Evolutionary conservation across 1,139 yeast genomes (phyloP), one percentile per base, ranked within the genome.

Genomic region (Magnusiomyces sp.): DNA sequence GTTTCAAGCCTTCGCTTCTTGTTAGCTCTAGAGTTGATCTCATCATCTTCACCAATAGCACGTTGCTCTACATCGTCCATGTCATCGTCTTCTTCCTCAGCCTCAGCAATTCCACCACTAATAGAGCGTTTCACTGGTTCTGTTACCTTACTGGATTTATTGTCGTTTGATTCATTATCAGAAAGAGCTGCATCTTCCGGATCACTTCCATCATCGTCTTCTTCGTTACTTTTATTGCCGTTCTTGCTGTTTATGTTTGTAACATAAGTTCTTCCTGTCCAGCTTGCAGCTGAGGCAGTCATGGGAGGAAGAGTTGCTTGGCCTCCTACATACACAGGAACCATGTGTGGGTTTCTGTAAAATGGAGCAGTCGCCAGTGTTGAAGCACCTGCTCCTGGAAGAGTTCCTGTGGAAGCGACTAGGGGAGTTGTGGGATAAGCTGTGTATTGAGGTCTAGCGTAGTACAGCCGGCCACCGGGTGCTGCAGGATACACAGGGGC

Each of bases 181-280:
- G 62, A 58, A 43, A 61, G 47, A 4, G 65, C 64, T 2, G 61
- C 61, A 46, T 61, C 64, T 46, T 61, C 65, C 2, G 65, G 63
- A 41, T 62, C 63, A 1, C 56, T 49, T 20, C 52, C 62, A 37
- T 56, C 59, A 38, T 54, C 61, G 11, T 57, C 58, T 9, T 57
- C 63, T 6, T 58, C 59, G 16, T 54, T 57, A 19, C 54, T 57
- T 13, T 53, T 56, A n/a, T 52, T 52, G 16, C 41, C 48, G 7
- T 10, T 46, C 51, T n/a, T 51, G 52, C 10, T 39, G 19, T 19
- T 11, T 2, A 11, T 20, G 20, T 14, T 39, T 39, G 31, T 39
- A 19, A 20, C 10, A 20, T 23, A 42, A 5, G 45, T 42, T 7
- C 37, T 17, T 16, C 45, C 45, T 6, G 45, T 42, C 45, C 45